These are phyloP conservation scores for Castanea mollissima DNA, from an alignment of 306 rosid species.

Conservation along the genomic window DNA sequence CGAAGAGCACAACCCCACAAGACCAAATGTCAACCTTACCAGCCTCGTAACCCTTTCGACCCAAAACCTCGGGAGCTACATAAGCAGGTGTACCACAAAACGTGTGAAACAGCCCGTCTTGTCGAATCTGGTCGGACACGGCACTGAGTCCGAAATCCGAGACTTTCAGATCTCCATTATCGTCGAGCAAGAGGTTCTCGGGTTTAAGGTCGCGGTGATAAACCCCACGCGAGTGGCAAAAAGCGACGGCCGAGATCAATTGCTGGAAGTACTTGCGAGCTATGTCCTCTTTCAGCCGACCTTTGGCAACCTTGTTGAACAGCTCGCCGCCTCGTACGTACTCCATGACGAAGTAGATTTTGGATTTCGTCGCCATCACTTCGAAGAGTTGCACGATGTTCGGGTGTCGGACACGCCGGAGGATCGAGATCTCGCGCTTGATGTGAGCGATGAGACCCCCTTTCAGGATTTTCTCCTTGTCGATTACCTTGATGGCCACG, in stretches of 20 bases:
- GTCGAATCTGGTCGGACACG: conserved; percentile 83
- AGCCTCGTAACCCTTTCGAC: conserved; percentile 79
- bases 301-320: conserved; percentile 90
- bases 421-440: conserved; percentile 96
- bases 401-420: conserved; percentile 93
- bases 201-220: conserved; percentile 88
- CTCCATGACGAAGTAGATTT: conserved; percentile 95
- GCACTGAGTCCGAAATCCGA: conserved; percentile 89
- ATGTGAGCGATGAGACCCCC: conserved; percentile 83
- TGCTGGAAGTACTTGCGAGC: conserved; percentile 85
- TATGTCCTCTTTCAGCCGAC: conserved; percentile 73
- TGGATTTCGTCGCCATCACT: conserved; percentile 91
- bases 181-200: conserved; percentile 74
- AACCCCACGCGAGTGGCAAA: conserved; percentile 91
- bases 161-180: conserved; percentile 72
- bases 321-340: conserved; percentile 93
- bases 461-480: conserved; percentile 85
- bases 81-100: conserved; percentile 97
- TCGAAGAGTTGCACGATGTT: conserved; percentile 90
- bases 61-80: conserved; percentile 91
- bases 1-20: conserved; percentile 82
- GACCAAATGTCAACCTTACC: conserved; percentile 92
- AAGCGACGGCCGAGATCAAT: conserved; percentile 75
- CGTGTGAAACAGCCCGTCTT: conserved; percentile 88
- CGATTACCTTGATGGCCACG: conserved; percentile 89